phyloP scores from a whole-genome alignment of 1,139 yeast genomes.

The Meyerozyma carpophila region DNA sequence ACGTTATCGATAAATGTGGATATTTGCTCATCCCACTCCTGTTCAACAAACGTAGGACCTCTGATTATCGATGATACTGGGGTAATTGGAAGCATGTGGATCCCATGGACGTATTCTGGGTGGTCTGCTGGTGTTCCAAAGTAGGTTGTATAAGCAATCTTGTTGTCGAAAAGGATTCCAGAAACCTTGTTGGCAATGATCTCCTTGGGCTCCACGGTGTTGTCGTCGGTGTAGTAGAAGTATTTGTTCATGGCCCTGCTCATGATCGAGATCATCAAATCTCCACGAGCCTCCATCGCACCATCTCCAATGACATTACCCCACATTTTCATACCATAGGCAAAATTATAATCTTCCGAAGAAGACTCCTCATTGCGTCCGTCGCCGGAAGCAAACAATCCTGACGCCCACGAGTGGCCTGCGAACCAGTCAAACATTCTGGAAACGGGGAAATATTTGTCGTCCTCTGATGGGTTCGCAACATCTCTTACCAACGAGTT shows the following conservation, averaged over 20 bases:
- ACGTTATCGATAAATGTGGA: conserved; percentile 47
- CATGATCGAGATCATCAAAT: conserved; percentile 65
- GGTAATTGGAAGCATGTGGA: conserved; percentile 89
- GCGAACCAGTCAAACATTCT: conserved; percentile 76
- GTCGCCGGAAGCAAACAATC: conserved; percentile 63
- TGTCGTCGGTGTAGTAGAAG: conserved; percentile 52
- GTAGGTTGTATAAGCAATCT: conserved; percentile 86
- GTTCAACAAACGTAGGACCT: conserved; percentile 58
- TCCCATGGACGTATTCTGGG: conserved; percentile 86
- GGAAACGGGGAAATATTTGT: conserved; percentile 66
- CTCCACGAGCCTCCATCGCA: conserved; percentile 75
- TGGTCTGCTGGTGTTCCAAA: conserved; percentile 53
- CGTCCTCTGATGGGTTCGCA: conserved; percentile 63
- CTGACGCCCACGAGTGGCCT: conserved; percentile 87
- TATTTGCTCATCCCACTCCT: conserved; percentile 72
- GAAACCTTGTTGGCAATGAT: conserved; percentile 62
- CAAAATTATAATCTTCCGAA: conserved; percentile 76
- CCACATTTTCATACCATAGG: conserved; percentile 81
- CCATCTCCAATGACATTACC: conserved; percentile 65
- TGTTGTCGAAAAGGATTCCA: conserved; percentile 81
- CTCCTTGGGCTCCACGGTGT: conserved; percentile 53
- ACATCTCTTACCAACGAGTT: conserved; percentile 67
- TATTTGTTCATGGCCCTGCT: conserved; percentile 58
- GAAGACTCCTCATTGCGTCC: conserved; percentile 80
- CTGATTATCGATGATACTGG: conserved; percentile 79